Percentiles rank a stretch among this genome's conserved stretches.
phyloP scores from a whole-genome alignment of 768 basidiomycete genomes.

The Termitomyces sp. region DNA sequence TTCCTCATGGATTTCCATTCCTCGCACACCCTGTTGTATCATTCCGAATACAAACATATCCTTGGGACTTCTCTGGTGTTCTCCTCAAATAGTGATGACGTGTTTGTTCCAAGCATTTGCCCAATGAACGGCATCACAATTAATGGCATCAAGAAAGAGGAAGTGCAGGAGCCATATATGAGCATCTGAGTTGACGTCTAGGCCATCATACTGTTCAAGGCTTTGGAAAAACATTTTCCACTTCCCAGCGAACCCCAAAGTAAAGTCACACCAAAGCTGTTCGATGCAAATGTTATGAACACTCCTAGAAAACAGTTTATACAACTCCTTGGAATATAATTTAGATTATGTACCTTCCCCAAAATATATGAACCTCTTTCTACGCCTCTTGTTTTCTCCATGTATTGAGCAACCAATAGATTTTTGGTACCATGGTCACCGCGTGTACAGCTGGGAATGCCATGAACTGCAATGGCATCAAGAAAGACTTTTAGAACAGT shows the following conservation, averaged over 20 bases:
- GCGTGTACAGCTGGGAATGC: conserved; percentile 28
- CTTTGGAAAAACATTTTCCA: neutral
- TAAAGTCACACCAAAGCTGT: neutral
- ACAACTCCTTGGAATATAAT: neutral
- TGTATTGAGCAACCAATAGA: conserved; percentile 31
- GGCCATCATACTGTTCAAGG: neutral
- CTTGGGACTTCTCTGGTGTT: neutral
- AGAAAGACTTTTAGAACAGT: conserved; percentile 37
- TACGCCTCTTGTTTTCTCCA: conserved; percentile 21
- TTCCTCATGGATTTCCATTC: neutral
- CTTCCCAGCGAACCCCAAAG: neutral
- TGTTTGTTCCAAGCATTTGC: neutral
- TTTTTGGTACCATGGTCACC: conserved; percentile 43
- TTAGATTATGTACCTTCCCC: conserved; percentile 26
- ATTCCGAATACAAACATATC: neutral
- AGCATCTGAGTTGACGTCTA: neutral
- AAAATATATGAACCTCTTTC: conserved; percentile 33
- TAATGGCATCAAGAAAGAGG: neutral
- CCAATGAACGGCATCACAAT: neutral
- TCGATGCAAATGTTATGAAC: neutral
- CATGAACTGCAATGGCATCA: conserved; percentile 20
- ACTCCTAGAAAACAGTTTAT: neutral
- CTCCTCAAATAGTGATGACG: neutral
- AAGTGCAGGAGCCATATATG: neutral
- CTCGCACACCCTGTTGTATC: neutral